Conservation (phyloP, 805 yeast species). For the Pichia heedii region DNA sequence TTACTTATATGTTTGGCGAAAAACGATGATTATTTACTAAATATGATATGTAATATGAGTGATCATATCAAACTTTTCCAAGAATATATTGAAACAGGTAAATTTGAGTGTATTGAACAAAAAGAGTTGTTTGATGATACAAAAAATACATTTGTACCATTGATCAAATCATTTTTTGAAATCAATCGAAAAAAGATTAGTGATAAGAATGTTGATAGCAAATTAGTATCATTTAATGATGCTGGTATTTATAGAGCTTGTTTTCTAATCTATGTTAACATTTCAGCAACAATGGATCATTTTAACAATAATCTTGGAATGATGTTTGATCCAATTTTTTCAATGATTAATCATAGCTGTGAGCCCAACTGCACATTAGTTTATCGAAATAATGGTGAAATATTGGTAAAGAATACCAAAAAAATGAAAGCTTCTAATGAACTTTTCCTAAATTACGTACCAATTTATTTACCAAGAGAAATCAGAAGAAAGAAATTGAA, state of each 20-base stretch:
- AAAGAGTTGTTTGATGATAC: slow-evolving; percentile 11
- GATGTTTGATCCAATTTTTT: slow-evolving; percentile 29
- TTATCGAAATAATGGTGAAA: slow-evolving; percentile 14
- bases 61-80: slow-evolving; percentile 15
- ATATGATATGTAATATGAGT: slow-evolving; percentile 11
- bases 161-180: slow-evolving; percentile 6
- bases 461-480: slow-evolving; percentile 22
- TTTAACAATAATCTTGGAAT: slow-evolving; percentile 25
- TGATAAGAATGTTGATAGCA: neutral
- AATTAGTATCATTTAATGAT: slow-evolving; percentile 3
- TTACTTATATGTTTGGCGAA: neutral
- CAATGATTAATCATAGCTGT: slow-evolving; percentile 35
- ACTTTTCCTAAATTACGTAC: slow-evolving; percentile 26
- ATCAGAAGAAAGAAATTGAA: slow-evolving; percentile 23
- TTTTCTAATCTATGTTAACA: slow-evolving; percentile 24
- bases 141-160: slow-evolving; percentile 10
- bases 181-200: neutral
- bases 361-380: slow-evolving; percentile 26
- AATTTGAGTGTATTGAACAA: slow-evolving; percentile 5
- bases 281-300: slow-evolving; percentile 21
- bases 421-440: slow-evolving; percentile 20
- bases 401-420: slow-evolving; percentile 16
- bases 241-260: slow-evolving; percentile 14
- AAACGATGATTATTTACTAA: neutral
- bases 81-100: neutral